These are phyloP conservation scores for Mycena vulgaris DNA, from an alignment of 768 basidiomycete species.

Conservation along the genomic window DNA sequence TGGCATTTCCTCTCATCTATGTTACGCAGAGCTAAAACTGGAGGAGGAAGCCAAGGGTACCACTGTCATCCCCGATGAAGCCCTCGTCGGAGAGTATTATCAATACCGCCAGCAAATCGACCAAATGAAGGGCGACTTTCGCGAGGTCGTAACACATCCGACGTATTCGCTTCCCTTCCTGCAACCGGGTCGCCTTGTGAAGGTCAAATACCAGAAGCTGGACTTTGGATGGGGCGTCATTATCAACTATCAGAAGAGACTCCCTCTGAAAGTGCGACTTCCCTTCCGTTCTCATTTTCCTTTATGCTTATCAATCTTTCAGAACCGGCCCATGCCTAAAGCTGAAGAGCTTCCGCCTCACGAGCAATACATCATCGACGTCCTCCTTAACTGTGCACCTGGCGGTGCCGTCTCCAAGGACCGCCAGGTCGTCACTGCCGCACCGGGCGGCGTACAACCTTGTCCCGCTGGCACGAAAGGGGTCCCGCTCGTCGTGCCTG, in stretches of 20 bases:
- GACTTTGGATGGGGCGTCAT: slow-evolving; percentile 99
- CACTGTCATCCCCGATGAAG: slow-evolving; percentile 88
- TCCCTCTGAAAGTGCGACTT: slow-evolving; percentile 79
- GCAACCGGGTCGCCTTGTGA: slow-evolving; percentile 92
- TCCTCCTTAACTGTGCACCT: slow-evolving; percentile 84
- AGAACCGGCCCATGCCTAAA: slow-evolving; percentile 79
- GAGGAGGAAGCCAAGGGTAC: slow-evolving; percentile 78
- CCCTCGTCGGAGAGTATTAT: slow-evolving; percentile 90
- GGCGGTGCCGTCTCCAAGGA: slow-evolving; percentile 76
- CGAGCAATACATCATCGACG: slow-evolving; percentile 94
- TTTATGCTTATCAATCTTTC: neutral
- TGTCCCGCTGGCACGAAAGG: slow-evolving; percentile 83
- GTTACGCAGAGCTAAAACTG: slow-evolving; percentile 73
- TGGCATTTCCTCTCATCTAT: slow-evolving; percentile 1
- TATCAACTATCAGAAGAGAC: slow-evolving; percentile 91
- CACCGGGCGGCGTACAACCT: slow-evolving; percentile 82
- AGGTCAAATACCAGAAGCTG: slow-evolving; percentile 86
- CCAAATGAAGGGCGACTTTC: slow-evolving; percentile 89
- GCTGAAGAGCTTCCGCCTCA: slow-evolving; percentile 84
- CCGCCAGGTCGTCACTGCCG: slow-evolving; percentile 65
- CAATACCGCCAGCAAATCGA: slow-evolving; percentile 94
- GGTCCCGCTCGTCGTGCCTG: slow-evolving; percentile 88
- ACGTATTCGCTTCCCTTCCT: slow-evolving; percentile 96
- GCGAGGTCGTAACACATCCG: slow-evolving; percentile 94
- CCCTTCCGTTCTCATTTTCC: neutral